Conservation (phyloP, 1,139 yeast species). For the Kazachstania sp. region DNA sequence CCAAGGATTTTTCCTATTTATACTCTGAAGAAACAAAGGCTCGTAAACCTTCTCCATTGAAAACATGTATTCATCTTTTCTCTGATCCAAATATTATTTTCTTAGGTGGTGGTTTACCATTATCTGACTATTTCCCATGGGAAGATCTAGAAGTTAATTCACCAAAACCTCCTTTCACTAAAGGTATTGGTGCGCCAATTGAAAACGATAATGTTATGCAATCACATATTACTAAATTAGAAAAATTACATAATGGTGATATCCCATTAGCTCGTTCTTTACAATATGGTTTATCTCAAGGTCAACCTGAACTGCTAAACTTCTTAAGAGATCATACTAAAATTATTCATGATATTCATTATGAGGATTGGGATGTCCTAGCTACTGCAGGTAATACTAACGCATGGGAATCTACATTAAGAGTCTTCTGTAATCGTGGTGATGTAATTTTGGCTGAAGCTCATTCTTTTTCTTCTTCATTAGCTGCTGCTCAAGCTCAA, state of each 20-base stretch:
- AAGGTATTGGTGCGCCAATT: slow-evolving; percentile 67
- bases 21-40: slow-evolving; percentile 71
- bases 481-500: slow-evolving; percentile 71
- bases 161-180: slow-evolving; percentile 66
- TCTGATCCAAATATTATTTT: slow-evolving; percentile 70
- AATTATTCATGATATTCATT: slow-evolving; percentile 50
- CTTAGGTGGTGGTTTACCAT: slow-evolving; percentile 93
- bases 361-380: slow-evolving; percentile 59
- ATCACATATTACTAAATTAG: slow-evolving; percentile 21
- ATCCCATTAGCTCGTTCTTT: slow-evolving; percentile 75
- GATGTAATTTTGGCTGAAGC: slow-evolving; percentile 79
- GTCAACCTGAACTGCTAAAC: slow-evolving; percentile 58
- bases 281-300: slow-evolving; percentile 84
- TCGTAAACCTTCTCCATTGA: slow-evolving; percentile 74
- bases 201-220: slow-evolving; percentile 39
- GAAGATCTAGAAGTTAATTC: slow-evolving; percentile 60
- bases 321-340: slow-evolving; percentile 76
- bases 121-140: slow-evolving; percentile 87
- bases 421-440: slow-evolving; percentile 72
- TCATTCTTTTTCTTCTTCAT: slow-evolving; percentile 72
- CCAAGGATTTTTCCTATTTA: slow-evolving; percentile 68
- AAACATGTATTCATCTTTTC: slow-evolving; percentile 72
- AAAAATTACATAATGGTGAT: slow-evolving; percentile 40
- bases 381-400: slow-evolving; percentile 78
- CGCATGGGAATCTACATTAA: slow-evolving; percentile 75